A percentile compares a stretch with the other conserved stretches of the same genome.
phyloP scores from a whole-genome alignment of 2,329 filamentous ascomycete species.

The Aspergillus ibericus region DNA sequence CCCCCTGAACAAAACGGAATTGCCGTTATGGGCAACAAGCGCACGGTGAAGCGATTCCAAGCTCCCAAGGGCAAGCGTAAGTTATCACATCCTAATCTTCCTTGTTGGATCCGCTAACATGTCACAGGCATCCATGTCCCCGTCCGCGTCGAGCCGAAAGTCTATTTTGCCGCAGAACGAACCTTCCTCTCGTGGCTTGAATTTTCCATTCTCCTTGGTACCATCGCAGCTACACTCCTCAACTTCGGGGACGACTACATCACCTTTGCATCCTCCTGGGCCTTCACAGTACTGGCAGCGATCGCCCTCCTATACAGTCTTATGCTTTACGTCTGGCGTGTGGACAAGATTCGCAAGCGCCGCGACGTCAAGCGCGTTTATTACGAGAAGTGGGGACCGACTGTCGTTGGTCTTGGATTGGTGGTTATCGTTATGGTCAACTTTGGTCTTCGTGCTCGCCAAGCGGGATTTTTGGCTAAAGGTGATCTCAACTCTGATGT shows the following conservation, averaged over 20 bases:
- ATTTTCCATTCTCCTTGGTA: slow-evolving; percentile 90
- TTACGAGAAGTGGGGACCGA: slow-evolving; percentile 87
- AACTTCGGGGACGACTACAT: slow-evolving; percentile 68
- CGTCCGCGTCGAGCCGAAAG: slow-evolving; percentile 93
- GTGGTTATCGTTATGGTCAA: slow-evolving; percentile 74
- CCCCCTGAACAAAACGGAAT: slow-evolving; percentile 40
- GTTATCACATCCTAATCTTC: slow-evolving; percentile 11
- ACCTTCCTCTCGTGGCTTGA: slow-evolving; percentile 98
- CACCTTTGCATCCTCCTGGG: slow-evolving; percentile 68
- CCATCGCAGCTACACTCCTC: slow-evolving; percentile 78
- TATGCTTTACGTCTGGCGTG: slow-evolving; percentile 82
- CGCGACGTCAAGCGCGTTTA: slow-evolving; percentile 74
- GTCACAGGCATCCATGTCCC: slow-evolving; percentile 84
- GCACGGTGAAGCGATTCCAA: slow-evolving; percentile 57
- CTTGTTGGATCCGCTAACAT: slow-evolving; percentile 8
- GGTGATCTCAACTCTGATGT: slow-evolving; percentile 9
- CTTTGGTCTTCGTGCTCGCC: slow-evolving; percentile 74
- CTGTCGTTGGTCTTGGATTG: slow-evolving; percentile 69
- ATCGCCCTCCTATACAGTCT: slow-evolving; percentile 79
- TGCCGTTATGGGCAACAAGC: slow-evolving; percentile 41
- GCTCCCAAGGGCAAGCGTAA: slow-evolving; percentile 57
- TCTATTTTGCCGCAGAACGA: slow-evolving; percentile 93
- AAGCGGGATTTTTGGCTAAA: slow-evolving; percentile 36
- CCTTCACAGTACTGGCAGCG: slow-evolving; percentile 80
- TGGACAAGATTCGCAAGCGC: slow-evolving; percentile 77